Evolutionary conservation across 164 flowering plant species (phyloP).

Genomic region (Tinospora cordifolia): DNA sequence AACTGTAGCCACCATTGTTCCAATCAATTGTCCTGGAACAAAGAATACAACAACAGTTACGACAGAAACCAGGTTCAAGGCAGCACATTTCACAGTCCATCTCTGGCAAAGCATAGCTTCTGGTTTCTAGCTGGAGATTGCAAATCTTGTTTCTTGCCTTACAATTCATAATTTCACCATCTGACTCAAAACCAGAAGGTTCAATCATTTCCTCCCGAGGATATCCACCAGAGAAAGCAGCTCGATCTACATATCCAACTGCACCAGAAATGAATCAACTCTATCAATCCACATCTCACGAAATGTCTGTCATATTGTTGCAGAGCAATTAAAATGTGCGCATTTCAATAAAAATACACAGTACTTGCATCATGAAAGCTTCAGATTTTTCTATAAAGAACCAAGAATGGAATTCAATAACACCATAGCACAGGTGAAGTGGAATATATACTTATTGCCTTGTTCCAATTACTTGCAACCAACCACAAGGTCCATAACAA

Average conservation of each 20-base stretch:
- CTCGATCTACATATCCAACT: slow-evolving; percentile 3
- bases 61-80: slow-evolving; percentile 27
- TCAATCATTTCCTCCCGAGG: slow-evolving; percentile 18
- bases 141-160: slow-evolving; percentile 60
- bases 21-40: slow-evolving; percentile 33
- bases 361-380: no score
- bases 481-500: no score
- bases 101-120: slow-evolving; percentile 19
- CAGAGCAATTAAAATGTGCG: background rate
- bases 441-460: no score
- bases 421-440: no score
- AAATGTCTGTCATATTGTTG: background rate
- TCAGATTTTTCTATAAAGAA: no score
- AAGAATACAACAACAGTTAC: slow-evolving; percentile 66
- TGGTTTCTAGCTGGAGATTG: slow-evolving; percentile 28
- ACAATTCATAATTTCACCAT: slow-evolving; percentile 32
- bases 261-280: background rate
- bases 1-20: slow-evolving; percentile 33
- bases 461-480: no score
- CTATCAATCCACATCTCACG: slow-evolving; percentile 2
- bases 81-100: slow-evolving; percentile 65
- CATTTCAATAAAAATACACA: background rate
- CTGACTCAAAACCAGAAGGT: slow-evolving; percentile 12
- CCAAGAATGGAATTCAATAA: no score
- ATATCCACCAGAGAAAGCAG: background rate